Base-by-base conservation (phyloP, 768 basidiomycete genomes). In the Galerina marginata region DNA sequence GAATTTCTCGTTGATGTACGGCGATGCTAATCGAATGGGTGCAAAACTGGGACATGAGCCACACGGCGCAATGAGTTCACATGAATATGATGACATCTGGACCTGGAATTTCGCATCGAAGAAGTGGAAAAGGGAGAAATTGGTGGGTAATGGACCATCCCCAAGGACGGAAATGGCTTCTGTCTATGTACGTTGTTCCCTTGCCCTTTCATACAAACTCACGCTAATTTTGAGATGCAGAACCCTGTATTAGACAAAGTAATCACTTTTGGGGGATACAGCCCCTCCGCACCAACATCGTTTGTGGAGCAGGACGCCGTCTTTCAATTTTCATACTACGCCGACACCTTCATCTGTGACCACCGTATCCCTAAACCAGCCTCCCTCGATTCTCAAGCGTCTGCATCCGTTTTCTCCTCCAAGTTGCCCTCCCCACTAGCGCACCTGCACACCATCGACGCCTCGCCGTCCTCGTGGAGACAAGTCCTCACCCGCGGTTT, bases 401-500 rank as follows among this genome's bases (percentile, higher is more conserved):
- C 50, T 38, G 37, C 50, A 36, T 36, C 50, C 4, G 7, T 3
- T 33, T 33, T 33, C 29, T 44, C 59, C 10, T 25, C 54, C 12
- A 25, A 40, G 1, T 16, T 16, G 3, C 23, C 39, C 15, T 56
- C 39, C 23, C 36, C 36, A 9, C 16, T n/a, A 23, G 15, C 9
- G 5, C 50, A 23, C n/a, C 11, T 20, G 20, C 50, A 51, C 12
- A 44, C 53, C 5, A 44, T 54, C 26, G 53, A 42, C 23, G 53
- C 53, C 10, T 25, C 37, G 15, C 37, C 54, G 14, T 52, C 49
- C 16, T 43, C 37, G 47, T 79, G 76, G 76, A 69, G 72, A 38
- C 78, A 79, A 29, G 74, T 78, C 9, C 63, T 80, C 42, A 75
- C 76, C 1, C 70, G 72, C 23, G 77, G 77, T 9, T 79, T 79